Evolutionary conservation across 495 filamentous ascomycete genomes (phyloP).

Genomic region (Saxophila tyrrhenica): DNA sequence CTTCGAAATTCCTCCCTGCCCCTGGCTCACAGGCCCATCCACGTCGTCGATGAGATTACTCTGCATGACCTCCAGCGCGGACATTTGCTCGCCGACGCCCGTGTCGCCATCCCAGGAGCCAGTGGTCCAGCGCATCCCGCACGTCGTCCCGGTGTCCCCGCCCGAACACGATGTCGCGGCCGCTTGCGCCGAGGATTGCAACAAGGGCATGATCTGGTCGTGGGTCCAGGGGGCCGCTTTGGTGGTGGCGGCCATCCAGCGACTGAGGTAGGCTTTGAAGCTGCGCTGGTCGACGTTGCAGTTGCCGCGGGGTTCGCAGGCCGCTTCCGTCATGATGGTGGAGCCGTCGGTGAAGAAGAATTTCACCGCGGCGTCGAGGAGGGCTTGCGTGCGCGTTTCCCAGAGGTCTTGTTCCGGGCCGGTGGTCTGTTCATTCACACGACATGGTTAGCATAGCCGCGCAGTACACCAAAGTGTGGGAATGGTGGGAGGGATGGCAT

Average conservation of each 20-base stretch:
- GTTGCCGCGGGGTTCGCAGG: constrained; percentile 52
- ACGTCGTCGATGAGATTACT: constrained; percentile 39
- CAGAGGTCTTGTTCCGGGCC: constrained; percentile 9
- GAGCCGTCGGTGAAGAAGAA: constrained; percentile 45
- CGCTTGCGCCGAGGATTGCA: constrained; percentile 45
- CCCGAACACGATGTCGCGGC: constrained; percentile 51
- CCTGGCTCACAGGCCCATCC: constrained; percentile 26
- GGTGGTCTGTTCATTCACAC: no score
- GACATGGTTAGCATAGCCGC: no score
- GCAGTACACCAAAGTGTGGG: no score
- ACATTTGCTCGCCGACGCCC: constrained; percentile 50
- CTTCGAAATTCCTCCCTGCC: constrained; percentile 27
- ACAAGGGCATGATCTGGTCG: constrained; percentile 43
- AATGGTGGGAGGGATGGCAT: constrained; percentile 7
- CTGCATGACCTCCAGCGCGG: constrained; percentile 45
- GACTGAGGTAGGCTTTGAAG: constrained; percentile 66
- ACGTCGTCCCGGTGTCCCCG: constrained; percentile 34
- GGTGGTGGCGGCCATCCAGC: constrained; percentile 55
- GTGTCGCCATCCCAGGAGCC: constrained; percentile 36
- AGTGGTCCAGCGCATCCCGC: constrained; percentile 41
- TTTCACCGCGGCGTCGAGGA: constrained; percentile 7
- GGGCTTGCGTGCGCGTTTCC: constrained; percentile 9
- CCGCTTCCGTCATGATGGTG: constrained; percentile 52
- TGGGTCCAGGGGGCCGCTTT: constrained; percentile 55
- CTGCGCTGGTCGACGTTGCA: constrained; percentile 62